Base-by-base conservation (phyloP, 2,329 filamentous ascomycete genomes). In the Talaromyces rugulosus region DNA sequence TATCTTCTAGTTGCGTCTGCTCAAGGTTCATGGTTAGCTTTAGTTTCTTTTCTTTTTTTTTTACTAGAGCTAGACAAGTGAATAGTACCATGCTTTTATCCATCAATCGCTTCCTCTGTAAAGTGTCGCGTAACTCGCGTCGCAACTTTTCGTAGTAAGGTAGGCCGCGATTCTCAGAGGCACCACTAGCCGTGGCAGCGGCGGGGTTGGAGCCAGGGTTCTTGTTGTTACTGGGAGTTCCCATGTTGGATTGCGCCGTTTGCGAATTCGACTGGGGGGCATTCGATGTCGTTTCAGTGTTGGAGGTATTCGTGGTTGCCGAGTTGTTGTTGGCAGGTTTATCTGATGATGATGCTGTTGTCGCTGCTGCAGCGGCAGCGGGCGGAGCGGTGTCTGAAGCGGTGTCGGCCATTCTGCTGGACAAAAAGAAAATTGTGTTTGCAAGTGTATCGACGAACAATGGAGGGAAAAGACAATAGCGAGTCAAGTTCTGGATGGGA, bases 91-190 rank as follows among this genome's bases (percentile, higher is more conserved):
- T 77, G 69, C 80, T 82, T 67, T 82, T 84, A 68, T 89, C 87
- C 58, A 90, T 80, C 18, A 83, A 68, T 31, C 85, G 82, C 72
- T 89, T 89, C 77, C 86, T 87, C 58, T 86, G 80, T 8, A 92
- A 77, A 2, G 88, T 86, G 61, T 88, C 84, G 65, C 88, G 84
- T 3, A 92, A 80, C 62, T 89, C 87, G 62, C 84, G 82, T 63
- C 89, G 83, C 55, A 90, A 81, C 70, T 88, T 87, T 73, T 92
- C 89, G 75, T 92, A 92, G 77, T 89, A 91, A 18, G 88, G 87
- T 58, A 82, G 68, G 30, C 80, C 80, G 63, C 80, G 78, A 64
- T 74, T 78, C 6, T 70, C 68, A 61, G 74, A 69, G 7, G 60
- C 52, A 14, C 44, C 56, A 16, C 44, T 42, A 36, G 16, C 57